Evolutionary conservation across 148 eudicot genomes (phyloP), one percentile per base, ranked within the genome.

Genomic region (Rhododendron williamsianum): DNA sequence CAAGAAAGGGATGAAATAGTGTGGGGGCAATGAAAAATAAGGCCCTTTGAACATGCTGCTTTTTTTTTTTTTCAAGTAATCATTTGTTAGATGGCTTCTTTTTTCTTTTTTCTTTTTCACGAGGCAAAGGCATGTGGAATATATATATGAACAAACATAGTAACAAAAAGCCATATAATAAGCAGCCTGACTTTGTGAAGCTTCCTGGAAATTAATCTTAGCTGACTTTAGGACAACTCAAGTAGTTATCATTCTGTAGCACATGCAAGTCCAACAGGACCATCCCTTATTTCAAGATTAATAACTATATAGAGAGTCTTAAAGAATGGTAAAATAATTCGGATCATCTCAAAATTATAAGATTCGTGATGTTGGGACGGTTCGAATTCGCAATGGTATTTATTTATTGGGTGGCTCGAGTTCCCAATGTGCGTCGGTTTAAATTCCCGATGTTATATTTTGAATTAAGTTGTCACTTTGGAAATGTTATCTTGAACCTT

Each of bases 41-140:
- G 30, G 25, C 19, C 3, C 67, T 54, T 81, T 23, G 19, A 81
- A 33, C 19, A 81, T 35, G 48, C 3, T 56, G 27, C 65, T 78
- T 81, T 81, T n/a, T 13, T 51, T 78, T 81, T 81, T 16, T 13
- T 51, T 9, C 77, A 74, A 76, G 76, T 76, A 60, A 86, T 81
- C 30, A 73, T 81, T 48, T 46, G 85, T 82, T 21, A 10, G 25
- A 76, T 86, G 82, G 79, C 48, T 54, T 18, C 49, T 36, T 16
- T 67, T 23, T 38, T 35, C 30, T 30, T 30, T 30, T 30, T 30
- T 0, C 30, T 16, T 67, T 23, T 38, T 35, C 45, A 8, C 11
- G 41, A 45, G 35, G 45, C 80, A 49, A 78, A 65, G 21, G 49
- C 86, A 79, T 67, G 83, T 83, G 83, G 63, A 83, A 71, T 49